phyloP scores from a whole-genome alignment of 129 eudicot genomes.

The Helianthus annuus region DNA sequence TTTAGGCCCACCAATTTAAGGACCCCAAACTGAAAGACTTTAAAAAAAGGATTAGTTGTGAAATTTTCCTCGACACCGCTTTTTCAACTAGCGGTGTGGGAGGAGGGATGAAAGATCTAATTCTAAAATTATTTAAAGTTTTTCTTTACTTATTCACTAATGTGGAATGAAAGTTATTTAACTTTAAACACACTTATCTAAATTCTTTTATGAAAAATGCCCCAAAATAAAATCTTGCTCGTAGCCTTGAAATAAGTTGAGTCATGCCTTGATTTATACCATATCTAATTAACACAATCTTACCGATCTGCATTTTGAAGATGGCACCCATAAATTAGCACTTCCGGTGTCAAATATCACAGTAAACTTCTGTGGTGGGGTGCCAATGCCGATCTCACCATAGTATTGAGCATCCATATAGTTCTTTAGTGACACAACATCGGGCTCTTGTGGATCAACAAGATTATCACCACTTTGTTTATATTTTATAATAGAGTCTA shows the following conservation, averaged over 20 bases:
- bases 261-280: background rate
- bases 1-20: too few species aligned
- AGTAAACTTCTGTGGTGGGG: slow-evolving; percentile 60
- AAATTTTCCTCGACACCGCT: too few species aligned
- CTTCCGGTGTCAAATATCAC: slow-evolving; percentile 76
- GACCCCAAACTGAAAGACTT: too few species aligned
- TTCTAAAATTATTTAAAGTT: too few species aligned
- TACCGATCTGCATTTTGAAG: slow-evolving; percentile 64
- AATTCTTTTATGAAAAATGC: too few species aligned
- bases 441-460: slow-evolving; percentile 39
- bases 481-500: slow-evolving; percentile 34
- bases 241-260: background rate
- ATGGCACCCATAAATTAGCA: slow-evolving; percentile 71
- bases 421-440: slow-evolving; percentile 55
- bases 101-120: too few species aligned
- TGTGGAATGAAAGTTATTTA: too few species aligned
- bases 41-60: too few species aligned
- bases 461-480: slow-evolving; percentile 18
- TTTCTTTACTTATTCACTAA: too few species aligned
- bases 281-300: slow-evolving; percentile 22
- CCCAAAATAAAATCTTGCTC: background rate
- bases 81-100: too few species aligned
- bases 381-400: slow-evolving; percentile 65
- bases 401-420: slow-evolving; percentile 76
- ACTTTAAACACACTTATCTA: too few species aligned